Evolutionary conservation across 2,329 filamentous ascomycete genomes (phyloP).

Genomic region (Microcera coccophila): DNA sequence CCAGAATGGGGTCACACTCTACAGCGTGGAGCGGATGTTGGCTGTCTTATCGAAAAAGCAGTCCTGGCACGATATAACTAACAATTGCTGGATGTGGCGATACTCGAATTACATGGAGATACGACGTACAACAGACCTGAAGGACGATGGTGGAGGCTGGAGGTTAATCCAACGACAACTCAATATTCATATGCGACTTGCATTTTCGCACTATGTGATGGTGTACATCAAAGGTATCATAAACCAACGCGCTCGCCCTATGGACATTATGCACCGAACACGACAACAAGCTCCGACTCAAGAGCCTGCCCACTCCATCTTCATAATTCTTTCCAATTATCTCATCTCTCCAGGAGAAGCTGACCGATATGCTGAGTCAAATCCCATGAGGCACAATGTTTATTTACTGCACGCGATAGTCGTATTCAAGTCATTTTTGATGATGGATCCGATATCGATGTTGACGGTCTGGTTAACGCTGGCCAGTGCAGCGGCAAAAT

Average conservation of each 20-base stretch:
- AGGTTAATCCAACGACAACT: constrained; percentile 1
- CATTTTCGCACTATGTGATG: constrained; percentile 11
- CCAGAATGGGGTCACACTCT: too few species aligned
- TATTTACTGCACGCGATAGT: constrained; percentile 23
- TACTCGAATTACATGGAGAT: too few species aligned
- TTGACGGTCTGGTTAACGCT: constrained; percentile 48
- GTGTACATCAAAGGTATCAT: constrained; percentile 32
- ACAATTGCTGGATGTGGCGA: too few species aligned
- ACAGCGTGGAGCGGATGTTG: too few species aligned
- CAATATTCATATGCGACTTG: constrained; percentile 12
- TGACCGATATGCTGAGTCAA: too few species aligned
- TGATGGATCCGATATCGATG: constrained; percentile 47
- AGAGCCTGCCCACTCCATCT: background rate
- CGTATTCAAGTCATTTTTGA: constrained; percentile 33
- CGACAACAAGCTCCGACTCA: constrained; percentile 2
- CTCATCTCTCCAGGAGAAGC: too few species aligned
- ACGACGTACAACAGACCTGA: constrained; percentile 3
- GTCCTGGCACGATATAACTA: too few species aligned
- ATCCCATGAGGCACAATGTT: background rate
- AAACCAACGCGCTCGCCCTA: constrained; percentile 23
- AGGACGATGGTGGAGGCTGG: background rate
- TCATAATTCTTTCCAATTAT: constrained; percentile 1
- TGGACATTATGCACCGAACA: constrained; percentile 12
- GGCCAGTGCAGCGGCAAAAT: constrained; percentile 54
- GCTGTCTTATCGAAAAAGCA: too few species aligned